These are phyloP conservation scores for Curvularia sp. DNA, from an alignment of 2,329 filamentous ascomycete species.

Conservation along the genomic window DNA sequence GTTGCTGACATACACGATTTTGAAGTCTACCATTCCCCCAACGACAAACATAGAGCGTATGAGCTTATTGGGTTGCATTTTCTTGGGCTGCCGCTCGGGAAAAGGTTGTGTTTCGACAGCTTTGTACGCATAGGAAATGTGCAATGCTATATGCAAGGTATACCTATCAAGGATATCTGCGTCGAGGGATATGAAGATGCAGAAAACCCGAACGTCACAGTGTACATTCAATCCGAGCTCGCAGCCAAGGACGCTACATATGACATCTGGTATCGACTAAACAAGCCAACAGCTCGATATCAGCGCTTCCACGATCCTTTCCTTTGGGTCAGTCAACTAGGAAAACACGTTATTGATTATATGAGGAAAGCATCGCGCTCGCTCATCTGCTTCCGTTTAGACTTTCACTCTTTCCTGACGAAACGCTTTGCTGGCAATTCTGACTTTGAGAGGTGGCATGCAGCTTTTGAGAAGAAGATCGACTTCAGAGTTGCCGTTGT, in stretches of 20 bases:
- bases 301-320: conserved; percentile 68
- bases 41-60: background rate
- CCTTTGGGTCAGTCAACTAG: conserved; percentile 73
- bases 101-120: conserved; percentile 38
- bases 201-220: conserved; percentile 57
- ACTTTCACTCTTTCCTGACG: conserved; percentile 67
- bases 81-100: conserved; percentile 14
- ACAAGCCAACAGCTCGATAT: conserved; percentile 66
- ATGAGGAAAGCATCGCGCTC: conserved; percentile 44
- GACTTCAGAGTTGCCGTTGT: conserved; percentile 71
- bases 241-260: conserved; percentile 30
- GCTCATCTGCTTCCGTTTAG: conserved; percentile 59
- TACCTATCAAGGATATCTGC: conserved; percentile 66
- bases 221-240: conserved; percentile 69
- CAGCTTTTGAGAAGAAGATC: conserved; percentile 42
- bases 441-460: conserved; percentile 64
- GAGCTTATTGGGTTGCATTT: conserved; percentile 26
- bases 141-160: conserved; percentile 60
- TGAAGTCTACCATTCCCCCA: conserved; percentile 30
- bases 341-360: conserved; percentile 76
- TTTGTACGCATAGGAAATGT: conserved; percentile 55
- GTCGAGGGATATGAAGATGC: conserved; percentile 70
- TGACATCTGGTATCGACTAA: conserved; percentile 70
- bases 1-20: conserved; percentile 33
- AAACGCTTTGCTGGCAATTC: conserved; percentile 54